Conservation (phyloP, 2,329 filamentous ascomycete species). For the Endoconidiophora laricicola region DNA sequence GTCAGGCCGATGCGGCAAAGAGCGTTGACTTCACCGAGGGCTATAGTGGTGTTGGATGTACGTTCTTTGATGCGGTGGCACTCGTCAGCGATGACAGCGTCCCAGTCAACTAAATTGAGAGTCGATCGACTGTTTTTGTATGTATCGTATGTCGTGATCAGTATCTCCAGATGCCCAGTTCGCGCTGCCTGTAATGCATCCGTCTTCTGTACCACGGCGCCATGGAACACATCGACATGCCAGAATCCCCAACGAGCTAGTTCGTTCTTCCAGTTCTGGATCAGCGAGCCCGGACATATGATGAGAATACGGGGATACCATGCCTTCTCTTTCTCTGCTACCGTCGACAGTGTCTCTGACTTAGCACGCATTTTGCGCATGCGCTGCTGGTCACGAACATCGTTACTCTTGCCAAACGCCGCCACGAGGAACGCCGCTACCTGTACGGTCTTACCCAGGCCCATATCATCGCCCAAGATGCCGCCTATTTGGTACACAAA, state of each 20-base stretch:
- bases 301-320: slow-evolving; percentile 52
- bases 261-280: slow-evolving; percentile 83
- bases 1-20: slow-evolving; percentile 86
- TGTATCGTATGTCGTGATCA: slow-evolving; percentile 88
- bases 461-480: slow-evolving; percentile 94
- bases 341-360: slow-evolving; percentile 21
- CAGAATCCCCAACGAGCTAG: slow-evolving; percentile 89
- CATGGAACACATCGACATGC: slow-evolving; percentile 73
- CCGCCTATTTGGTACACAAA: slow-evolving; percentile 87
- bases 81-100: slow-evolving; percentile 87
- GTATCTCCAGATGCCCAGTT: slow-evolving; percentile 65
- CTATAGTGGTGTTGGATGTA: slow-evolving; percentile 58
- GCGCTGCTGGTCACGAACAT: slow-evolving; percentile 67
- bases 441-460: slow-evolving; percentile 89
- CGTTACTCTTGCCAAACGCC: slow-evolving; percentile 86
- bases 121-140: slow-evolving; percentile 60
- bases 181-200: slow-evolving; percentile 55
- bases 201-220: slow-evolving; percentile 38
- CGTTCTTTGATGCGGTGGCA: slow-evolving; percentile 79
- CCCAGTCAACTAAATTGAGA: slow-evolving; percentile 80
- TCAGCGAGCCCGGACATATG: slow-evolving; percentile 73
- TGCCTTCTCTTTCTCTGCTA: background rate
- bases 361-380: slow-evolving; percentile 70
- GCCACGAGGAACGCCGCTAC: slow-evolving; percentile 82
- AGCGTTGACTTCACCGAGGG: slow-evolving; percentile 81